Evolutionary conservation across 306 rosid species (phyloP).

Genomic region (Glycine tomentella): DNA sequence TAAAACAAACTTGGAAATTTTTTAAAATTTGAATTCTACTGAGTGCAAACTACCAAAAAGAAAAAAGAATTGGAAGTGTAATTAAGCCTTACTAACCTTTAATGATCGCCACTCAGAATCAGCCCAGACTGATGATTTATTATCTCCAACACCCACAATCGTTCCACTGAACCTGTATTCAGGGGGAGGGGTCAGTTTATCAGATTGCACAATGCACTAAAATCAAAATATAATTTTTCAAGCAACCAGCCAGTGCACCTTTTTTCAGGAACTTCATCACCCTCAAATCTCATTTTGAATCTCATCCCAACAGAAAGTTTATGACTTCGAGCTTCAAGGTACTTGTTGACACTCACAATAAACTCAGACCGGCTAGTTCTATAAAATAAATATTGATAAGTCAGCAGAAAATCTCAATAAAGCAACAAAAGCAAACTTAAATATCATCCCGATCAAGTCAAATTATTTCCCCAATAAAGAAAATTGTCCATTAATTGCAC

Average conservation of each 20-base stretch:
- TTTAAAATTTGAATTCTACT: background rate
- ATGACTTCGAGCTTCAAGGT: conserved; percentile 88
- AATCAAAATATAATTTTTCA: conserved; percentile 37
- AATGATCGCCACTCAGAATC: conserved; percentile 99
- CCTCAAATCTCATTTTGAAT: conserved; percentile 98
- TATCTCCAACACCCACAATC: conserved; percentile 93
- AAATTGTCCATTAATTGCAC: conserved; percentile 28
- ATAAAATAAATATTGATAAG: conserved; percentile 43
- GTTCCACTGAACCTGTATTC: conserved; percentile 93
- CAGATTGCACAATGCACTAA: conserved; percentile 18
- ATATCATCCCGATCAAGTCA: conserved; percentile 29
- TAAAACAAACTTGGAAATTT: background rate
- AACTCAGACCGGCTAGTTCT: conserved; percentile 98
- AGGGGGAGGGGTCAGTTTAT: conserved; percentile 7
- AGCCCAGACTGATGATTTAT: conserved; percentile 75
- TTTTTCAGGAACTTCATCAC: conserved; percentile 98
- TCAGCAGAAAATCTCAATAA: conserved; percentile 48
- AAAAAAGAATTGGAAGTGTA: conserved; percentile 2
- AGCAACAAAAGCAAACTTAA: conserved; percentile 23
- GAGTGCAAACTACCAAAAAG: conserved; percentile 13
- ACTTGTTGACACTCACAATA: conserved; percentile 90
- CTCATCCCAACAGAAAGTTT: conserved; percentile 98
- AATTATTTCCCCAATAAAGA: conserved; percentile 32
- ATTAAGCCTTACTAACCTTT: conserved; percentile 66
- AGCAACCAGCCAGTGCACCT: conserved; percentile 60